phyloP scores from a whole-genome alignment of 805 yeast species.

The Myxozyma sirexii region DNA sequence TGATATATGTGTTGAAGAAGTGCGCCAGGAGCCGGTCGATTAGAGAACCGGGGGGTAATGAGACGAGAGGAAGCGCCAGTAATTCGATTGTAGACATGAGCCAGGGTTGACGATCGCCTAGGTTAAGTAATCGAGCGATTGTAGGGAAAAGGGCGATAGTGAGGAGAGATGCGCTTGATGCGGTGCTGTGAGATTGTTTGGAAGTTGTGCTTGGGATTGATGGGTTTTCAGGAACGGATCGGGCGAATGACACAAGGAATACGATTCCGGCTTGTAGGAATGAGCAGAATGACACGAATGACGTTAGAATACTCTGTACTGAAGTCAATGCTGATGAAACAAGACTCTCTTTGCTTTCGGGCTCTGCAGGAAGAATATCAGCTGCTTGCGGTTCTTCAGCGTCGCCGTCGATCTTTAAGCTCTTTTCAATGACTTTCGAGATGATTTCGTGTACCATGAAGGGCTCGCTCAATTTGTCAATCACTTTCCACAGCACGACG shows the following conservation, averaged over 20 bases:
- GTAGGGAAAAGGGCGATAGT: slow-evolving; percentile 34
- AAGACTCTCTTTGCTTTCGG: background rate
- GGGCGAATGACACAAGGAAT: slow-evolving; percentile 18
- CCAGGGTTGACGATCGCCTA: slow-evolving; percentile 34
- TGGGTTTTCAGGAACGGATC: slow-evolving; percentile 3
- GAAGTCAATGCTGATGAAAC: background rate
- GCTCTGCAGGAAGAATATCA: background rate
- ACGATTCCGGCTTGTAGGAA: slow-evolving; percentile 23
- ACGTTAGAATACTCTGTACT: background rate
- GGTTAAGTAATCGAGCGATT: slow-evolving; percentile 26
- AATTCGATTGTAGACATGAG: slow-evolving; percentile 32
- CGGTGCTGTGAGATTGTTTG: background rate
- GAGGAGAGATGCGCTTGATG: slow-evolving; percentile 17
- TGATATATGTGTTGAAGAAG: slow-evolving; percentile 24
- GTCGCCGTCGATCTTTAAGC: slow-evolving; percentile 12
- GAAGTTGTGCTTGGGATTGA: background rate
- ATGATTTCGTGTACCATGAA: slow-evolving; percentile 54
- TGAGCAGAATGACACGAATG: slow-evolving; percentile 12
- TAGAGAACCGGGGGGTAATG: slow-evolving; percentile 27
- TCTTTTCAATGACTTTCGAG: slow-evolving; percentile 35
- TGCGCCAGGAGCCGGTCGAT: slow-evolving; percentile 27
- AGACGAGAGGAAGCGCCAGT: slow-evolving; percentile 28
- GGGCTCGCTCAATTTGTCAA: slow-evolving; percentile 54
- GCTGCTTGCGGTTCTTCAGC: background rate
- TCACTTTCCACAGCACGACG: slow-evolving; percentile 46